Evolutionary conservation across 768 basidiomycete genomes (phyloP).

Genomic region (Leccinum longicurvipes): DNA sequence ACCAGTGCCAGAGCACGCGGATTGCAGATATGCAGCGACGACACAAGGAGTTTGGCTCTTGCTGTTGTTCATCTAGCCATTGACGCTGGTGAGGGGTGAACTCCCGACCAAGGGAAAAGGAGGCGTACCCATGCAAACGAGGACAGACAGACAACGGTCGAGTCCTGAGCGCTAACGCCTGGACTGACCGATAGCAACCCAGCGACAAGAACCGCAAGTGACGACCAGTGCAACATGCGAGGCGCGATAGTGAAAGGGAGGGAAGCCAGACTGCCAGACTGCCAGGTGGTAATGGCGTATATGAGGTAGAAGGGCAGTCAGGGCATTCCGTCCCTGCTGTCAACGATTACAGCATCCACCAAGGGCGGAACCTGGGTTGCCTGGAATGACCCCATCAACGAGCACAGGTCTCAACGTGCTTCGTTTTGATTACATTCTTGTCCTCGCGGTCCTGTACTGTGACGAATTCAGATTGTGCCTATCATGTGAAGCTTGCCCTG

Average conservation of each 20-base stretch:
- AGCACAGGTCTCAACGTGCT: neutral
- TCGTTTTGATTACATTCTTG: neutral
- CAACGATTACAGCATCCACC: slow-evolving; percentile 6
- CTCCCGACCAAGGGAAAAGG: neutral
- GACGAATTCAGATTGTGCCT: neutral
- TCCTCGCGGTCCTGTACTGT: neutral
- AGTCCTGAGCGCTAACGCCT: slow-evolving; percentile 20
- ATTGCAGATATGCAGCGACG: slow-evolving; percentile 41
- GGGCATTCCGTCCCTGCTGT: slow-evolving; percentile 10
- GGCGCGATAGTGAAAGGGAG: slow-evolving; percentile 8
- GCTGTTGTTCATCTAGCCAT: slow-evolving; percentile 38
- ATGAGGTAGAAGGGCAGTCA: neutral
- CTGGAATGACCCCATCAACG: too few relatives aligned
- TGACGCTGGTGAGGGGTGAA: neutral
- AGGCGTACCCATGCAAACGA: slow-evolving; percentile 28
- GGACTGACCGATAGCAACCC: slow-evolving; percentile 18
- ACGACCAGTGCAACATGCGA: slow-evolving; percentile 6
- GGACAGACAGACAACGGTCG: slow-evolving; percentile 20
- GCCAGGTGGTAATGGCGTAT: neutral
- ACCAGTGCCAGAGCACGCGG: slow-evolving; percentile 43
- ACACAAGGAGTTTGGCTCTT: slow-evolving; percentile 46
- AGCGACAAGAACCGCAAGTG: slow-evolving; percentile 16
- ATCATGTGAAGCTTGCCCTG: neutral
- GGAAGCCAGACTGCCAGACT: neutral
- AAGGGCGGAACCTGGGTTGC: neutral